Percentiles rank a stretch among this genome's conserved stretches.
These are phyloP conservation scores for Jackrogersella multiformis DNA, from an alignment of 495 filamentous ascomycete genomes.

Conservation along the genomic window DNA sequence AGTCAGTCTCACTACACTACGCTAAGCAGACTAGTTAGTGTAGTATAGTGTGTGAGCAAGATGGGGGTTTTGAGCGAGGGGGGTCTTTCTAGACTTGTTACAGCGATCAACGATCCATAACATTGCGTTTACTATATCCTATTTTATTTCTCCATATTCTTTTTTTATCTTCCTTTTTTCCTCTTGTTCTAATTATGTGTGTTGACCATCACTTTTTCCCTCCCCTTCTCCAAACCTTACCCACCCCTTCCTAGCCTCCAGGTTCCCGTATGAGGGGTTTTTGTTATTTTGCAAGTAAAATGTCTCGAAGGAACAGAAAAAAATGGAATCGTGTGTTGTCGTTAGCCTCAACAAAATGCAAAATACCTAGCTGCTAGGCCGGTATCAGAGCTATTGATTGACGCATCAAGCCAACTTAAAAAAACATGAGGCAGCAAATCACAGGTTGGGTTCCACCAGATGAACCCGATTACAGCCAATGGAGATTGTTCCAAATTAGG, in stretches of 20 bases:
- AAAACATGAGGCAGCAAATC: conserved; percentile 43
- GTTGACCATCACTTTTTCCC: conserved; percentile 5
- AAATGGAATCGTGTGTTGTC: conserved; percentile 22
- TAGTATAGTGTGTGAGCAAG: too few species aligned
- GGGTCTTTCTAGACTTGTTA: not conserved
- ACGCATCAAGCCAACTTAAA: conserved; percentile 38
- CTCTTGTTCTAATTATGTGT: not conserved
- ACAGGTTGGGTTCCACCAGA: conserved; percentile 16
- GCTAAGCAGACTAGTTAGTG: too few species aligned
- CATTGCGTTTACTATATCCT: conserved; percentile 1
- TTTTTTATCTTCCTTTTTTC: conserved; percentile 16
- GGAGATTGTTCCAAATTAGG: conserved; percentile 19
- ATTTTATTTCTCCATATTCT: not conserved
- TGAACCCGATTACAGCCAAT: conserved; percentile 22
- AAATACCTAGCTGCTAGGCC: conserved; percentile 1
- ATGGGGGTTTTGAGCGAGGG: conserved; percentile 12
- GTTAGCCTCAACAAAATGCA: conserved; percentile 37
- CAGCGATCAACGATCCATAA: not conserved
- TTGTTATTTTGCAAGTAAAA: too few species aligned
- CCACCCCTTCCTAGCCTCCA: too few species aligned
- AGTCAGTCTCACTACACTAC: too few species aligned
- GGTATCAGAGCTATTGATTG: conserved; percentile 39
- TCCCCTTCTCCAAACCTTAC: conserved; percentile 11
- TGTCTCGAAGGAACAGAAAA: conserved; percentile 17
- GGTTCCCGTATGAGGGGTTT: too few species aligned